A percentile compares a stretch with the other conserved stretches of the same genome.
These are phyloP conservation scores for Amanita brunnescens DNA, from an alignment of 768 basidiomycete genomes.

Conservation along the genomic window DNA sequence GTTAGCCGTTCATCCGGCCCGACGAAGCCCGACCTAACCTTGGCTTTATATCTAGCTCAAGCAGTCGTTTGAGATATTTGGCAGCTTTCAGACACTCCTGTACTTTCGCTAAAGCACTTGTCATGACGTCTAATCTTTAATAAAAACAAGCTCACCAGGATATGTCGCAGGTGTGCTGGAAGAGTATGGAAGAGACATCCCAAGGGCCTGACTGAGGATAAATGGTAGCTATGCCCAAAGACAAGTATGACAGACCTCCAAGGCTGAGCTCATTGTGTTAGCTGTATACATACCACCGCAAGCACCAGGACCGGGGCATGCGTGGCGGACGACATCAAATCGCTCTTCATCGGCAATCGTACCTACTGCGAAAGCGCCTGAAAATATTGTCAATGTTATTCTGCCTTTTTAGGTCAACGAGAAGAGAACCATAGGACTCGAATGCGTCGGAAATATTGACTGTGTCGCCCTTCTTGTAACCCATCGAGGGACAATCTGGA, in stretches of 20 bases:
- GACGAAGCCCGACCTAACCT: slow-evolving; percentile 26
- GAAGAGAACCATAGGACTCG: slow-evolving; percentile 63
- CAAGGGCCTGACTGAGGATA: slow-evolving; percentile 40
- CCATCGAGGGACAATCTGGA: slow-evolving; percentile 72
- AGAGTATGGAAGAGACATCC: slow-evolving; percentile 81
- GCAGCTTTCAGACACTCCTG: slow-evolving; percentile 80
- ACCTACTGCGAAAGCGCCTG: slow-evolving; percentile 70
- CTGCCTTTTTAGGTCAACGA: too few relatives aligned
- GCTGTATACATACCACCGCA: slow-evolving; percentile 91
- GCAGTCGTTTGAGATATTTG: slow-evolving; percentile 62
- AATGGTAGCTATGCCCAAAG: neutral
- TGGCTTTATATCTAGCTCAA: slow-evolving; percentile 79
- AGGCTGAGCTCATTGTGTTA: slow-evolving; percentile 81
- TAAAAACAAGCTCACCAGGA: slow-evolving; percentile 35
- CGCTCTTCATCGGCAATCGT: slow-evolving; percentile 74
- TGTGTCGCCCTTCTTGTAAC: slow-evolving; percentile 66
- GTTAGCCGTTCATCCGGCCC: neutral
- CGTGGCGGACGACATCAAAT: slow-evolving; percentile 77
- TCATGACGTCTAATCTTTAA: neutral
- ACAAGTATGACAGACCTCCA: slow-evolving; percentile 38
- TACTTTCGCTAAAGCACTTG: slow-evolving; percentile 48
- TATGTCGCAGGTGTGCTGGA: slow-evolving; percentile 68
- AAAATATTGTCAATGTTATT: neutral
- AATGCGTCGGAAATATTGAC: slow-evolving; percentile 82
- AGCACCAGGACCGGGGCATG: slow-evolving; percentile 78